Conservation (phyloP, 768 basidiomycete genomes). For the Mycena floridula region DNA sequence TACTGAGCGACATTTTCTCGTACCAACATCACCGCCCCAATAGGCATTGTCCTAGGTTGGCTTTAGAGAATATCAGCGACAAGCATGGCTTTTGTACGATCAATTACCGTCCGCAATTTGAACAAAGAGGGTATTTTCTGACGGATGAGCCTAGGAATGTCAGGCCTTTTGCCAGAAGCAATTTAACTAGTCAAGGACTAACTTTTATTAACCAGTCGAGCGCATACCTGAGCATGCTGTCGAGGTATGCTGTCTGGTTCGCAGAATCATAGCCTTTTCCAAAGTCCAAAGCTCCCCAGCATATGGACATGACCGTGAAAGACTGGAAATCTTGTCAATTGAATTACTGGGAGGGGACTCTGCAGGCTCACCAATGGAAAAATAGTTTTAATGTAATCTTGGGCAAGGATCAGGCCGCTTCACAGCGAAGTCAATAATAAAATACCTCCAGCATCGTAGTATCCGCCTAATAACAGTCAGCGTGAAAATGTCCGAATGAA, state of each 20-base stretch:
- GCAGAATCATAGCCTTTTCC: conserved; percentile 82
- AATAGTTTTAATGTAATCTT: conserved; percentile 86
- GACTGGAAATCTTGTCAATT: conserved; percentile 33
- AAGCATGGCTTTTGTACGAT: not conserved
- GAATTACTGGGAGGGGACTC: not conserved
- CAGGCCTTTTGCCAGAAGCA: not conserved
- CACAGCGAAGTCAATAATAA: conserved; percentile 4
- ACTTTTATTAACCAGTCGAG: conserved; percentile 91
- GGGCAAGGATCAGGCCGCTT: not conserved
- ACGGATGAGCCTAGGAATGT: conserved; percentile 65
- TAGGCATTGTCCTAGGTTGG: conserved; percentile 61
- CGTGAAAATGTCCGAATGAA: too few relatives aligned
- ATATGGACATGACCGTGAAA: conserved; percentile 79
- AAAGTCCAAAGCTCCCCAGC: conserved; percentile 86
- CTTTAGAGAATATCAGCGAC: conserved; percentile 1
- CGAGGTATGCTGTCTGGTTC: conserved; percentile 88
- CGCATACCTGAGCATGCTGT: conserved; percentile 86
- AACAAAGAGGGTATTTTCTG: conserved; percentile 65
- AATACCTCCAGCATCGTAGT: conserved; percentile 87
- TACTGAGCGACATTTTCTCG: too few relatives aligned
- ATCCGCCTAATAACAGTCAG: conserved; percentile 44
- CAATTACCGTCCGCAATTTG: conserved; percentile 62
- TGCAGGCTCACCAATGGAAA: conserved; percentile 62
- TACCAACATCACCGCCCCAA: conserved; percentile 85
- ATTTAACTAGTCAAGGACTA: conserved; percentile 7